Evolutionary conservation across 208 protist species (phyloP).

Genomic region (Trypanosoma lewisi): DNA sequence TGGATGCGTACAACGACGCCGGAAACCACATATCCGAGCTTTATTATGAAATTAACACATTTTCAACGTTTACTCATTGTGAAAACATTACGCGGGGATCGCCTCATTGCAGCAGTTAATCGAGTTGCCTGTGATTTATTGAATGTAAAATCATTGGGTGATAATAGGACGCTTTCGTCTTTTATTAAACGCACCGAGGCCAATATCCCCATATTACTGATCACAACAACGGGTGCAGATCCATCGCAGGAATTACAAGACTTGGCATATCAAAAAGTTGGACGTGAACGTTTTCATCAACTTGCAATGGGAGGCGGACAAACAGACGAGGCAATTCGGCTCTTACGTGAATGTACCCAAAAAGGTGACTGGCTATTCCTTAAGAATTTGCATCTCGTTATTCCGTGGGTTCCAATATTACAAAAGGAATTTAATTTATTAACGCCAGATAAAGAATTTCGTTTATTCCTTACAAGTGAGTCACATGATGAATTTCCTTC

Average conservation of each 20-base stretch:
- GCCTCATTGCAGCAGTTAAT: conserved; percentile 94
- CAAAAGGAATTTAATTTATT: conserved; percentile 92
- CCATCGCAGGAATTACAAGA: conserved; percentile 93
- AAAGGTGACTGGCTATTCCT: conserved; percentile 94
- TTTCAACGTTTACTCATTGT: conserved; percentile 96
- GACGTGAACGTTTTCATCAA: conserved; percentile 86
- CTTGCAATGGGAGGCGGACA: conserved; percentile 96
- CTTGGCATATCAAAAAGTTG: conserved; percentile 75
- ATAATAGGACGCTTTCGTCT: conserved; percentile 56
- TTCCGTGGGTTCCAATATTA: conserved; percentile 90
- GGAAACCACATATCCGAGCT: conserved; percentile 85
- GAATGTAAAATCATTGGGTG: conserved; percentile 69
- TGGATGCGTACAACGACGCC: conserved; percentile 88
- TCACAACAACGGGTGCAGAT: conserved; percentile 95
- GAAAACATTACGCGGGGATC: conserved; percentile 94
- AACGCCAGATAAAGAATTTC: conserved; percentile 86
- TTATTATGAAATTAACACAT: conserved; percentile 86
- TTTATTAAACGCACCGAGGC: conserved; percentile 51
- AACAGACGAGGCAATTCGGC: conserved; percentile 86
- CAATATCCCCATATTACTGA: conserved; percentile 89
- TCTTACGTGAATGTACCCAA: conserved; percentile 68
- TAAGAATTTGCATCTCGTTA: conserved; percentile 97
- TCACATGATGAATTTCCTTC: conserved; percentile 92
- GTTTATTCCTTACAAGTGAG: conserved; percentile 96
- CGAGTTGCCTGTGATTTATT: conserved; percentile 75